Base-by-base conservation (phyloP, 2,329 filamentous ascomycete genomes). In the Tolypocladium endophyticum region DNA sequence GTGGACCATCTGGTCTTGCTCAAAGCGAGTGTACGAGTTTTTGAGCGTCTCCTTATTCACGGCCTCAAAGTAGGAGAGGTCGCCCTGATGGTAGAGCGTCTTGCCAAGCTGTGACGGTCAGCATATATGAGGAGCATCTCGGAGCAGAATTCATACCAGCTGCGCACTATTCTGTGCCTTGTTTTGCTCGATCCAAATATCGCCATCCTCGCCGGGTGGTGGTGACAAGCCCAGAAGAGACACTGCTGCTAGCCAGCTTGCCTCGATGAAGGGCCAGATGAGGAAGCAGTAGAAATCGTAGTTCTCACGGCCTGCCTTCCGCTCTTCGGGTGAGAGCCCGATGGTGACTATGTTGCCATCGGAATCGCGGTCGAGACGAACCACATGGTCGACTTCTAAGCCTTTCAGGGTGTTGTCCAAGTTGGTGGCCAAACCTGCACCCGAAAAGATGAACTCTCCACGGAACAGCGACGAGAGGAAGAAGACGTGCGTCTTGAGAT, bases 281-380 rank as follows among this genome's bases (percentile, higher is more conserved):
- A 99, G 77, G 79, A 97, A 99, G 76, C 93, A 97, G 76, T 97
- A 97, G 74, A 99, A 99, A 70, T 99, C 94, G 68, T 89, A 99
- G 68, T 97, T 97, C 73, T 99, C 94, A 43, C 93, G 81, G 1
- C 94, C 94, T 8, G 83, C 86, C 36, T 82, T 79, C 23, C 92
- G 82, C 72, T 99, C 94, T 3, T 82, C 76, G 7, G 89, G 84
- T 23, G 89, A 87, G 9, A 99, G 79, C 5, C 91, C 90, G 43
- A 97, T 77, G 59, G 78, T 84, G 0, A 78, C 77, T n/a, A 91
- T 81, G 0, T 81, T 79, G 0, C 79, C 80, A 6, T 78, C 75
- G 0, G 78, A 74, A 43, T 82, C 76, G 18, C 85, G 80, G 14
- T 84, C 82, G 20, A 95, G 76, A 6, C 82, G 80, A 39, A 99